phyloP scores from a whole-genome alignment of 1,284 basidiomycete species.

The Uromyces viciae-fabae region DNA sequence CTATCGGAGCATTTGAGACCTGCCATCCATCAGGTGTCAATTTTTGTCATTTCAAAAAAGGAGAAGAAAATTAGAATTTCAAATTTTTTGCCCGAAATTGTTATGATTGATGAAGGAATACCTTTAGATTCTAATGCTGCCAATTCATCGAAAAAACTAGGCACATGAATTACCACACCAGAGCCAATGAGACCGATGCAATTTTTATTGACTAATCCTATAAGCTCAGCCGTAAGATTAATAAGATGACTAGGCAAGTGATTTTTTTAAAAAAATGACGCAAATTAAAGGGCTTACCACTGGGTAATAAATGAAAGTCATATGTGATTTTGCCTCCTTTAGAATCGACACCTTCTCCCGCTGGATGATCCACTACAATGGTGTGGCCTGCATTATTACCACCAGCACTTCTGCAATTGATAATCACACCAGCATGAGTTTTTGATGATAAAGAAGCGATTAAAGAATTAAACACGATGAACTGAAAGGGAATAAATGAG shows the following conservation, averaged over 20 bases:
- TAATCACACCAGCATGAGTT: not conserved
- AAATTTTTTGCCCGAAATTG: not conserved
- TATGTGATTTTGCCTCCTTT: conserved; percentile 41
- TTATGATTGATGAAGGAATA: conserved; percentile 24
- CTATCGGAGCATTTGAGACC: conserved; percentile 54
- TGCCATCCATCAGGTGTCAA: too few relatives aligned
- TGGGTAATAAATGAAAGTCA: conserved; percentile 44
- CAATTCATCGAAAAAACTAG: conserved; percentile 55
- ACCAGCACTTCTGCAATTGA: conserved; percentile 36
- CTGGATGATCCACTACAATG: conserved; percentile 41
- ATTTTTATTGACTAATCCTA: conserved; percentile 54
- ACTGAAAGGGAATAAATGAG: not conserved
- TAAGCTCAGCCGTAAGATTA: not conserved
- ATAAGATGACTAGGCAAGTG: not conserved
- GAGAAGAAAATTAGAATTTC: not conserved
- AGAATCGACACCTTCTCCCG: conserved; percentile 7
- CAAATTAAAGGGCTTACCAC: conserved; percentile 25
- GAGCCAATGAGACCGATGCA: conserved; percentile 55
- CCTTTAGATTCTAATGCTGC: conserved; percentile 54
- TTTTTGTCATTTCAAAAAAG: not conserved
- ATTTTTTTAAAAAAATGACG: not conserved
- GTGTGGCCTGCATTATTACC: conserved; percentile 45
- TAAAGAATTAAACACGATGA: not conserved
- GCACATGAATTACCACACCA: conserved; percentile 55
- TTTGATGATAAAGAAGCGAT: not conserved